Conservation (phyloP, 1,284 basidiomycete genomes). For the Hemileia vastatrix region DNA sequence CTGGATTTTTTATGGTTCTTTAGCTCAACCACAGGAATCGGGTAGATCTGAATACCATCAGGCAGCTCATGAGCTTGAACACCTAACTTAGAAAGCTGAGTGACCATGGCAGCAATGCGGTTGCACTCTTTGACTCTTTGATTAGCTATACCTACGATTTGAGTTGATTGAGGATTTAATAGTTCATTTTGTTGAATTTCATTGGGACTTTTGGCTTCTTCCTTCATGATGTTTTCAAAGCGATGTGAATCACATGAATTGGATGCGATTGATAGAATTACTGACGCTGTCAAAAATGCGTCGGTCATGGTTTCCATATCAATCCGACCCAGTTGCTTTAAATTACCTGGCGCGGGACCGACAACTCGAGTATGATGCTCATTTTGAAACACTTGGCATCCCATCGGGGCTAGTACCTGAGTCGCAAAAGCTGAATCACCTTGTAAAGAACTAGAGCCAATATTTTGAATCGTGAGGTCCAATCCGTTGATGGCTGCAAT, state of each 20-base stretch:
- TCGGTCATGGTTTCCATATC: conserved; percentile 99
- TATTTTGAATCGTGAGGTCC: conserved; percentile 82
- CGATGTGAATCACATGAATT: no score
- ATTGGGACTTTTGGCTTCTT: no score
- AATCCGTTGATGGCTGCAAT: conserved; percentile 94
- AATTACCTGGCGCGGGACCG: conserved; percentile 69
- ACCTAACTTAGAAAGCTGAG: conserved; percentile 90
- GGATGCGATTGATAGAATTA: conserved; percentile 74
- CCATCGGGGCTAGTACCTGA: conserved; percentile 88
- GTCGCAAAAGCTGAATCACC: conserved; percentile 93
- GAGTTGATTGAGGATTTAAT: conserved; percentile 50
- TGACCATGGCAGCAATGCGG: conserved; percentile 90
- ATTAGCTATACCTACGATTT: conserved; percentile 92
- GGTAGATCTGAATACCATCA: conserved; percentile 85
- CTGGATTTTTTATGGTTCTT: conserved; percentile 43
- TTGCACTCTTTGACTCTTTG: conserved; percentile 99
- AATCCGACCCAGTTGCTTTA: conserved; percentile 73
- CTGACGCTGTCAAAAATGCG: conserved; percentile 90
- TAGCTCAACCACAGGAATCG: conserved; percentile 58
- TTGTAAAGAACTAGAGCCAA: conserved; percentile 81
- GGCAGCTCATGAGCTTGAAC: conserved; percentile 83
- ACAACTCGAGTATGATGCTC: conserved; percentile 81
- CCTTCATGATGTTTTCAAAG: no score
- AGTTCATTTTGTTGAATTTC: conserved; percentile 26
- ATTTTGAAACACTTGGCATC: conserved; percentile 80